Conservation (phyloP, 2,329 filamentous ascomycete species). For the Epichloe amarillans region DNA sequence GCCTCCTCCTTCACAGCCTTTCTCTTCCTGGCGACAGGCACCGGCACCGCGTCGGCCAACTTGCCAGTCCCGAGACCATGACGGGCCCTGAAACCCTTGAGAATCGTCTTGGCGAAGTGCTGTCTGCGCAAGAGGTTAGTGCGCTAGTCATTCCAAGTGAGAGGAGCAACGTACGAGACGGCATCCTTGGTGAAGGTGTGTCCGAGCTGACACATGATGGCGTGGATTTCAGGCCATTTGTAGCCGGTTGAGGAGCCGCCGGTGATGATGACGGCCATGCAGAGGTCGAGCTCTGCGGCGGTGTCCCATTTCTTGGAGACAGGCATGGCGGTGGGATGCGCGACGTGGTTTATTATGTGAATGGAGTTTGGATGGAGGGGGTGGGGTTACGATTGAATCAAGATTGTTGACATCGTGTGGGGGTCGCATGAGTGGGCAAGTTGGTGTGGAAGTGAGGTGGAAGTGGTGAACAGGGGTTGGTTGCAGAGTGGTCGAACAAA, state of each 20-base stretch:
- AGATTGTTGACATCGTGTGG: background rate
- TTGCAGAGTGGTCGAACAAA: no score
- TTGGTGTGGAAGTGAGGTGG: background rate
- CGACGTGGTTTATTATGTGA: background rate
- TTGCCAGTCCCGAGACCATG: constrained; percentile 8
- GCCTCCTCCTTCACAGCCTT: background rate
- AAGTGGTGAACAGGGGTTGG: background rate
- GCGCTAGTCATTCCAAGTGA: background rate
- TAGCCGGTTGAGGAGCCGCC: constrained; percentile 11
- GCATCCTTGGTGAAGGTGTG: constrained; percentile 26
- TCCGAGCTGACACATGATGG: constrained; percentile 19
- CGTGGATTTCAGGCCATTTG: constrained; percentile 21
- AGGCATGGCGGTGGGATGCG: constrained; percentile 11
- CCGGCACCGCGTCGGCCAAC: constrained; percentile 4
- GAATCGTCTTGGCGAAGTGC: constrained; percentile 25
- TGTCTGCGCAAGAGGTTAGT: constrained; percentile 16
- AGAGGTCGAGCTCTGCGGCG: constrained; percentile 25
- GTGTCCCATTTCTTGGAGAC: constrained; percentile 24
- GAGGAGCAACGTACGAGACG: constrained; percentile 19
- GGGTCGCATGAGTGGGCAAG: background rate
- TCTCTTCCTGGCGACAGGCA: constrained; percentile 7
- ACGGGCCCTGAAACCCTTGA: constrained; percentile 21
- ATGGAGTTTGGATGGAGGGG: background rate
- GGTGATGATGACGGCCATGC: constrained; percentile 20
- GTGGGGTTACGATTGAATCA: no score